Percentiles rank a stretch among this genome's conserved stretches.
phyloP scores from a whole-genome alignment of 2,329 filamentous ascomycete species.

The Westerdykella aurantiaca region DNA sequence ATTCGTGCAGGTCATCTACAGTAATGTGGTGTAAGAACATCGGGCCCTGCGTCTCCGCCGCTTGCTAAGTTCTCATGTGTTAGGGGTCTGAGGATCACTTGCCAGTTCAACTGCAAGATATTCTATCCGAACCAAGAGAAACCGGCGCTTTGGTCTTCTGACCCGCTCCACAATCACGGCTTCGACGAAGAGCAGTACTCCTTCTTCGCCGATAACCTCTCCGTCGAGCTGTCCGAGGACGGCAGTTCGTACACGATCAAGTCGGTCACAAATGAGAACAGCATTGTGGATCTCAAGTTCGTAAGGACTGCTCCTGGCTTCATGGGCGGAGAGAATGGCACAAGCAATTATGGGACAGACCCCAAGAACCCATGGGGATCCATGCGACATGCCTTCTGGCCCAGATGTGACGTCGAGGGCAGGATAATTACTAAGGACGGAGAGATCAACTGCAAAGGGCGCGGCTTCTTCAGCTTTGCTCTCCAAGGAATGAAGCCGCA shows the following conservation, averaged over 20 bases:
- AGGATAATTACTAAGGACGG: slow-evolving; percentile 78
- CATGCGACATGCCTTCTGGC: slow-evolving; percentile 94
- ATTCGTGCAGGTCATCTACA: slow-evolving; percentile 91
- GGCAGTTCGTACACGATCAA: slow-evolving; percentile 82
- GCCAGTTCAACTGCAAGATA: slow-evolving; percentile 92
- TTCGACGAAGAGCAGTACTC: slow-evolving; percentile 78
- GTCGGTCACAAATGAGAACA: slow-evolving; percentile 73
- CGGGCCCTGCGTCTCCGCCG: not conserved
- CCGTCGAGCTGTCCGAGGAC: slow-evolving; percentile 79
- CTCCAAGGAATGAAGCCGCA: slow-evolving; percentile 99
- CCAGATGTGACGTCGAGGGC: slow-evolving; percentile 74
- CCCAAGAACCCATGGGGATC: slow-evolving; percentile 79
- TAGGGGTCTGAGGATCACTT: slow-evolving; percentile 83
- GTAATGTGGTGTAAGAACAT: slow-evolving; percentile 74
- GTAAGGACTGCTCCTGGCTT: slow-evolving; percentile 74
- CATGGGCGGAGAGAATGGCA: slow-evolving; percentile 77
- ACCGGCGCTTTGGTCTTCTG: slow-evolving; percentile 76
- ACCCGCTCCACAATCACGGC: slow-evolving; percentile 68
- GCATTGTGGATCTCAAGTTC: slow-evolving; percentile 81
- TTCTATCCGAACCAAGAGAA: slow-evolving; percentile 70
- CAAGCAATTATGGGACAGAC: slow-evolving; percentile 80
- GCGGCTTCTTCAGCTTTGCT: slow-evolving; percentile 73
- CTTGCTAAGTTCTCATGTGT: slow-evolving; percentile 13
- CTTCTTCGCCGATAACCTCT: slow-evolving; percentile 82
- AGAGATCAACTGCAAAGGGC: slow-evolving; percentile 74